Conservation (phyloP, 257 asterid genomes). For the Vinca minor region DNA sequence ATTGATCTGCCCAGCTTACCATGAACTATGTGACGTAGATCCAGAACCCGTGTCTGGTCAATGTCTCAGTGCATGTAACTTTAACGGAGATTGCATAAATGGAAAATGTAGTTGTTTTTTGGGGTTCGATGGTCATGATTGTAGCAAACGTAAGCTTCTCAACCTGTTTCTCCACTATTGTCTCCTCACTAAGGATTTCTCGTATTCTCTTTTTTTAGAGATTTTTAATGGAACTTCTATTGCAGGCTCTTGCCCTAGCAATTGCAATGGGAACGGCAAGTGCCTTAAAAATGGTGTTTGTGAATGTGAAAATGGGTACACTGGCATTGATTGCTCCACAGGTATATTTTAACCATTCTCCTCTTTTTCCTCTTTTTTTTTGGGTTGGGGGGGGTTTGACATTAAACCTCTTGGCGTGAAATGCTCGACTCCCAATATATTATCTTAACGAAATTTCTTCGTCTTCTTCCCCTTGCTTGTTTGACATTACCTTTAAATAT, state of each 20-base stretch:
- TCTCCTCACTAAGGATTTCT: slow-evolving; percentile 1
- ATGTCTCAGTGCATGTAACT: slow-evolving; percentile 76
- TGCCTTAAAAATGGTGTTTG: slow-evolving; percentile 61
- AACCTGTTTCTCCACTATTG: neutral
- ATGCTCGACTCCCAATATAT: neutral
- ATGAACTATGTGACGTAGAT: slow-evolving; percentile 66
- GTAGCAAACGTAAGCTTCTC: slow-evolving; percentile 45
- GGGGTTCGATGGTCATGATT: slow-evolving; percentile 87
- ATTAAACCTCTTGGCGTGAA: neutral
- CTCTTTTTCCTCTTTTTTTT: too few relatives aligned
- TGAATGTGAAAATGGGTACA: slow-evolving; percentile 64
- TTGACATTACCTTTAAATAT: slow-evolving; percentile 15
- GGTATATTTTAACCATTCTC: slow-evolving; percentile 51
- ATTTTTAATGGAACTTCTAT: neutral
- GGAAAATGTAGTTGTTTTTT: slow-evolving; percentile 85
- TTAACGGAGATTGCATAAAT: slow-evolving; percentile 80
- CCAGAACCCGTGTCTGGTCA: slow-evolving; percentile 59
- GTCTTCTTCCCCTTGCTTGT: neutral
- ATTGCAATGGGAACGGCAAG: slow-evolving; percentile 60
- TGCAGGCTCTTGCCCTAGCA: slow-evolving; percentile 71
- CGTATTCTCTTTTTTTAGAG: neutral
- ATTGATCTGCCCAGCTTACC: slow-evolving; percentile 85
- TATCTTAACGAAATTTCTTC: neutral
- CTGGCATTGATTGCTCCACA: slow-evolving; percentile 91
- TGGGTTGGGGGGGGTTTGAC: too few relatives aligned